Conservation (phyloP, 768 basidiomycete species). For the Xerocomellus intermedius region DNA sequence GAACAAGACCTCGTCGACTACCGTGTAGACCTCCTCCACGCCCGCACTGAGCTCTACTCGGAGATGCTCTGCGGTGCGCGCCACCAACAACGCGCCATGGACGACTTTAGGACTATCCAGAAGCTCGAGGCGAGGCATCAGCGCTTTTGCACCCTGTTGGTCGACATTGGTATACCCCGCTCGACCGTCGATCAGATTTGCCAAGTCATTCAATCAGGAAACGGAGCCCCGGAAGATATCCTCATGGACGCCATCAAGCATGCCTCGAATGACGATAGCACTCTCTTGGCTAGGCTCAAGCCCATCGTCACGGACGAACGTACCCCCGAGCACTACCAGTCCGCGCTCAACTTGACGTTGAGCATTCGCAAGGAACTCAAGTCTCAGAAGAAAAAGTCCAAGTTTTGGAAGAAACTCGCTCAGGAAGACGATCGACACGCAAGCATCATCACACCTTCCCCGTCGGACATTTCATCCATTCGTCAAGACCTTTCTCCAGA, state of each 20-base stretch:
- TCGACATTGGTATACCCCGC: conserved; percentile 28
- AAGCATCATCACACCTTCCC: conserved; percentile 27
- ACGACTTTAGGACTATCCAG: conserved; percentile 28
- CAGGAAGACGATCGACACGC: conserved; percentile 28
- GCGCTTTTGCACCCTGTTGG: conserved; percentile 23
- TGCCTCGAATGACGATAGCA: conserved; percentile 38
- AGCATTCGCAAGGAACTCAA: conserved; percentile 44
- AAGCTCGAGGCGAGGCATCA: conserved; percentile 26
- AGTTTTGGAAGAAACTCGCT: conserved; percentile 48
- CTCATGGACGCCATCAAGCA: conserved; percentile 43
- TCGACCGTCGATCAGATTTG: conserved; percentile 23
- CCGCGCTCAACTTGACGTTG: conserved; percentile 45
- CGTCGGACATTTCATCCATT: conserved; percentile 32
- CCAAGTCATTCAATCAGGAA: conserved; percentile 20
- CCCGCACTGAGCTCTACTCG: conserved; percentile 29
- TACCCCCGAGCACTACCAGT: conserved; percentile 43
- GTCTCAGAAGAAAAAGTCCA: conserved; percentile 41
- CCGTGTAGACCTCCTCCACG: conserved; percentile 27
- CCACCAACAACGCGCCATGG: conserved; percentile 22
- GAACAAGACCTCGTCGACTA: conserved; percentile 30
- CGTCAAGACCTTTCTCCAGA: conserved; percentile 24
- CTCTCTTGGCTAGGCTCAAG: conserved; percentile 44
- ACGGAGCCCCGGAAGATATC: conserved; percentile 40
- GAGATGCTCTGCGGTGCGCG: conserved; percentile 29
- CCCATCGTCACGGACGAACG: conserved; percentile 35